Percentiles rank a stretch among this genome's conserved stretches.
phyloP scores from a whole-genome alignment of 2,329 filamentous ascomycete species.

The Ceratocystis destructans region DNA sequence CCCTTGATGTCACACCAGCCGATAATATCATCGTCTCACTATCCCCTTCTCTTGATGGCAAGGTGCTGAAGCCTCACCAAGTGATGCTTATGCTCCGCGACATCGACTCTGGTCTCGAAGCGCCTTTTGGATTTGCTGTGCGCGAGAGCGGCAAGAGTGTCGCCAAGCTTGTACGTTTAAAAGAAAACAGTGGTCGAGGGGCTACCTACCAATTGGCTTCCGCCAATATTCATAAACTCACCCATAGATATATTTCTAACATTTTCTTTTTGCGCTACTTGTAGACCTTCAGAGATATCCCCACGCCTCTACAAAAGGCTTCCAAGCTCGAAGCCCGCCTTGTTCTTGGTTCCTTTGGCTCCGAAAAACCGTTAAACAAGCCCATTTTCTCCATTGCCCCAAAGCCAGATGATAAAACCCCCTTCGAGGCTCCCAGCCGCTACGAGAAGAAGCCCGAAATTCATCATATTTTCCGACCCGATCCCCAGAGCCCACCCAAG shows the following conservation, averaged over 20 bases:
- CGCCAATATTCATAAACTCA: neutral
- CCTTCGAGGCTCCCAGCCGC: constrained; percentile 57
- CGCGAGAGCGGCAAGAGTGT: constrained; percentile 82
- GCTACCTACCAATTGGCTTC: neutral
- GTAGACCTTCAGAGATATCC: constrained; percentile 80
- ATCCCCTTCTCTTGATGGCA: constrained; percentile 66
- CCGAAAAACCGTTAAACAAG: constrained; percentile 50
- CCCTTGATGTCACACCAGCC: constrained; percentile 49
- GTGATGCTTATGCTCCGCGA: constrained; percentile 79
- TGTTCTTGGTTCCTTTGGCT: constrained; percentile 75
- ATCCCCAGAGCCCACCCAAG: constrained; percentile 67
- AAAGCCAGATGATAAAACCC: constrained; percentile 45
- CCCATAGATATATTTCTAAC: constrained; percentile 20
- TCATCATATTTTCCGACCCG: constrained; percentile 73
- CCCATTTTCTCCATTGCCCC: constrained; percentile 62
- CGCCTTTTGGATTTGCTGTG: constrained; percentile 68
- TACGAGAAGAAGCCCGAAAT: constrained; percentile 79
- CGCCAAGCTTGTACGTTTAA: constrained; percentile 60
- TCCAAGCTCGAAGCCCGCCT: constrained; percentile 62
- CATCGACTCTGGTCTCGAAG: constrained; percentile 60
- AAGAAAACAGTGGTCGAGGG: neutral
- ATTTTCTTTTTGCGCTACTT: neutral
- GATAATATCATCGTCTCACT: constrained; percentile 73
- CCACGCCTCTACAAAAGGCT: constrained; percentile 61
- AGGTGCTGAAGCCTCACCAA: constrained; percentile 77